These are phyloP conservation scores for Mycena venus DNA, from an alignment of 768 basidiomycete genomes.

Conservation along the genomic window DNA sequence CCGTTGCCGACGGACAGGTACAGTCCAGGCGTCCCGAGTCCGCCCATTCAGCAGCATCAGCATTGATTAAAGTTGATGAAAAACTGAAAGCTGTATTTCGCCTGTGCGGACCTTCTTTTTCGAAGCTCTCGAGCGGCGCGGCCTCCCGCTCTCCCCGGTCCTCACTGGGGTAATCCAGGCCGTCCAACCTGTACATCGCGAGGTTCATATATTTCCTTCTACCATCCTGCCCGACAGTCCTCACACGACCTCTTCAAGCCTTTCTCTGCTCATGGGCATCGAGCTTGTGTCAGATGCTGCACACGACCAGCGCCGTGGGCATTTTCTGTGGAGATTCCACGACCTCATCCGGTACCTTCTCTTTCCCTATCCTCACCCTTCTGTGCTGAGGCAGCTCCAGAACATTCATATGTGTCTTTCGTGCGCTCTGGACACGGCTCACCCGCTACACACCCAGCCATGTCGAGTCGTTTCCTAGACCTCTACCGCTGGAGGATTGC, in stretches of 20 bases:
- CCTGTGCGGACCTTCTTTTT: background rate
- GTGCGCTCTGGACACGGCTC: background rate
- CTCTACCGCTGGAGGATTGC: constrained; percentile 3
- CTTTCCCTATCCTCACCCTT: background rate
- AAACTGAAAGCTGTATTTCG: background rate
- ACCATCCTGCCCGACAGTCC: background rate
- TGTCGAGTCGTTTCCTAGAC: background rate
- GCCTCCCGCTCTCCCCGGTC: background rate
- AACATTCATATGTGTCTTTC: background rate
- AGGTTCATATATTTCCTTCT: background rate
- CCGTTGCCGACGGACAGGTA: background rate
- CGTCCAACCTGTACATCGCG: background rate
- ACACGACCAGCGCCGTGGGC: background rate
- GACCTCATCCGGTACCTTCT: background rate
- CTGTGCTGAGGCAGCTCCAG: background rate
- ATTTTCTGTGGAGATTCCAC: background rate
- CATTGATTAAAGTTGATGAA: background rate
- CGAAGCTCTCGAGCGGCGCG: background rate
- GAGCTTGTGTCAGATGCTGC: background rate
- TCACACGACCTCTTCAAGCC: background rate
- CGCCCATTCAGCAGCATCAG: background rate
- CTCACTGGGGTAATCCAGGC: background rate
- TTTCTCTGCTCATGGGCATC: background rate
- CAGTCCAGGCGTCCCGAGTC: no score
- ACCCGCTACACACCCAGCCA: background rate